These are phyloP conservation scores for Fusarium penzigii DNA, from an alignment of 2,329 filamentous ascomycete genomes.

Conservation along the genomic window DNA sequence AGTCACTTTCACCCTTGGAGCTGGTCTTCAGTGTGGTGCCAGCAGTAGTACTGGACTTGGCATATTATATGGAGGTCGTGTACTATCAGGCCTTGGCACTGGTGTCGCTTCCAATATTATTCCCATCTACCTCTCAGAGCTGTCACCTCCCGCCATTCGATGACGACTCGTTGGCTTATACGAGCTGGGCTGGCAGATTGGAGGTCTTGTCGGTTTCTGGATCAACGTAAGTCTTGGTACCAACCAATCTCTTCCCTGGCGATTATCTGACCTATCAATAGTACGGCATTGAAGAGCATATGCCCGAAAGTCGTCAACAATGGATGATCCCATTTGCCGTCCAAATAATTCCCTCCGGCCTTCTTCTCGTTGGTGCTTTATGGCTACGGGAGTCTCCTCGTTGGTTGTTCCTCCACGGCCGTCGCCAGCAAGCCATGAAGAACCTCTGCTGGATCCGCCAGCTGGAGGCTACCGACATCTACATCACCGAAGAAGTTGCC, in stretches of 20 bases:
- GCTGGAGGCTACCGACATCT: conserved; percentile 48
- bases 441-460: conserved; percentile 59
- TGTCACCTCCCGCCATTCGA: conserved; percentile 52
- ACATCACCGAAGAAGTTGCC: conserved; percentile 22
- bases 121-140: conserved; percentile 47
- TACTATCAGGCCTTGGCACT: conserved; percentile 52
- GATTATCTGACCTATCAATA: not conserved
- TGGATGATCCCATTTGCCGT: conserved; percentile 56
- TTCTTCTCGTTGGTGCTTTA: conserved; percentile 49
- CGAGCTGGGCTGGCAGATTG: conserved; percentile 54
- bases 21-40: conserved; percentile 57
- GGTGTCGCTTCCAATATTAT: conserved; percentile 42
- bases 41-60: conserved; percentile 49
- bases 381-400: conserved; percentile 58
- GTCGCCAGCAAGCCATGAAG: conserved; percentile 50
- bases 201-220: conserved; percentile 54
- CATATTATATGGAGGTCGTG: conserved; percentile 51
- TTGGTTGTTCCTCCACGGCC: conserved; percentile 58
- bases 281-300: conserved; percentile 23
- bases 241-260: not conserved
- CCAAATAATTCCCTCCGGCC: conserved; percentile 55
- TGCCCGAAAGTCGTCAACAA: conserved; percentile 19
- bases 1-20: conserved; percentile 40
- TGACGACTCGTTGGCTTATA: conserved; percentile 56
- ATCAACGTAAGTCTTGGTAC: conserved; percentile 37